Percentiles rank a stretch among this genome's conserved stretches.
These are phyloP conservation scores for Phytophthora melonis DNA, from an alignment of 352 stramenopile species.

Conservation along the genomic window DNA sequence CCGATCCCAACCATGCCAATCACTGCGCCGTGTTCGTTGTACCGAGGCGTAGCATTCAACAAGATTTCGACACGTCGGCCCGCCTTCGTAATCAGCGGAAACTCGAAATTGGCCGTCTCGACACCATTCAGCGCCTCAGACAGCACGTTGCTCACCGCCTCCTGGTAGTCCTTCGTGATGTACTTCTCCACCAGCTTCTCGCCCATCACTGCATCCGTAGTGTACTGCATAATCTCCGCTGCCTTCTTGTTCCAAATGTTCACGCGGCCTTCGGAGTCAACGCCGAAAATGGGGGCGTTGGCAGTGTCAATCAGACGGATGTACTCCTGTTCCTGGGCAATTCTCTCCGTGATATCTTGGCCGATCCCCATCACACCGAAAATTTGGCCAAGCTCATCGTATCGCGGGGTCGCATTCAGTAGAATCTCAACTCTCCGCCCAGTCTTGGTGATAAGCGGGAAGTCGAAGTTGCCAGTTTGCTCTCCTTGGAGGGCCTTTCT, in stretches of 20 bases:
- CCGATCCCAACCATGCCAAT: conserved; percentile 65
- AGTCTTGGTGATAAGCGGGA: conserved; percentile 59
- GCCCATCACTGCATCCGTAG: conserved; percentile 80
- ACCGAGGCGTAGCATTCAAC: conserved; percentile 15
- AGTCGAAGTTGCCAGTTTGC: conserved; percentile 82
- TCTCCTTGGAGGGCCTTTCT: conserved; percentile 53
- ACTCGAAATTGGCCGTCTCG: conserved; percentile 24
- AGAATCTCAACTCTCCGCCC: conserved; percentile 52
- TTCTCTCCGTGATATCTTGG: conserved; percentile 33
- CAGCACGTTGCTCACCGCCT: conserved; percentile 35
- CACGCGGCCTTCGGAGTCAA: conserved; percentile 69
- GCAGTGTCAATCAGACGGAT: conserved; percentile 47
- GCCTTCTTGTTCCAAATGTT: conserved; percentile 91
- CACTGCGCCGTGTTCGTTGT: conserved; percentile 16
- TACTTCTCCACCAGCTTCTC: conserved; percentile 74
- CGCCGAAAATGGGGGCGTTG: conserved; percentile 64
- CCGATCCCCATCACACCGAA: conserved; percentile 58
- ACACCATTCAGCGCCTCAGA: conserved; percentile 23
- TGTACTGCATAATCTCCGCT: conserved; percentile 83
- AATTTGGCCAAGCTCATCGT: conserved; percentile 62
- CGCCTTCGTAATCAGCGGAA: conserved; percentile 20
- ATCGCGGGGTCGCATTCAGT: conserved; percentile 70
- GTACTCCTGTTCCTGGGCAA: conserved; percentile 32
- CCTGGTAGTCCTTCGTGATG: conserved; percentile 61
- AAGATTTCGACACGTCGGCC: conserved; percentile 16